Percentiles rank a stretch among this genome's conserved stretches.
These are phyloP conservation scores for Cardamine resedifolia DNA, from an alignment of 345 rosid genomes.

Conservation along the genomic window DNA sequence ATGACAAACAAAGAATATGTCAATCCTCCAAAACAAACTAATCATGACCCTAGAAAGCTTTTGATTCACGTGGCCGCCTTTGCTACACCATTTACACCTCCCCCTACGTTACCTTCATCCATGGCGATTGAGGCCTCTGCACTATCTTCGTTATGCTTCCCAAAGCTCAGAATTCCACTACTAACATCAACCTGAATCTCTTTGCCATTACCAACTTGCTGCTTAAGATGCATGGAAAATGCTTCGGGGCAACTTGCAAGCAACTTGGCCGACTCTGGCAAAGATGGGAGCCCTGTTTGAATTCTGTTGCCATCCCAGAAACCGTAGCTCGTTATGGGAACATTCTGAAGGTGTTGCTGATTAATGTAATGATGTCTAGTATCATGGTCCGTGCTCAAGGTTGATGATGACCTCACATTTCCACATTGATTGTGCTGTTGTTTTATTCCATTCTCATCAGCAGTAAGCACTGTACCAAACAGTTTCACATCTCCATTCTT, in stretches of 20 bases:
- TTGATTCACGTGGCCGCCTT: conserved; percentile 28
- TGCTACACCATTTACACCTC: conserved; percentile 39
- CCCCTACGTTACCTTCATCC: conserved; percentile 37
- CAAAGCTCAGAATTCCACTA: conserved; percentile 26
- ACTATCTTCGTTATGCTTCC: conserved; percentile 22
- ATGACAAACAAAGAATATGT: conserved; percentile 35
- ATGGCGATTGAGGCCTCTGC: conserved; percentile 17
- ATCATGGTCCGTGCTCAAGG: conserved; percentile 44
- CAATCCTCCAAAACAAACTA: conserved; percentile 36
- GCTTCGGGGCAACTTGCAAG: conserved; percentile 79
- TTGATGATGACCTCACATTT: conserved; percentile 42
- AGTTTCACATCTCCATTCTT: conserved; percentile 75
- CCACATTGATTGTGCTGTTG: conserved; percentile 38
- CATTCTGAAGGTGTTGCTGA: conserved; percentile 53
- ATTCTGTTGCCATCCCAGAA: conserved; percentile 88
- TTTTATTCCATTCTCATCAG: conserved; percentile 41
- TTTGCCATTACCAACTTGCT: conserved; percentile 30
- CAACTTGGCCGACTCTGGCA: conserved; percentile 71
- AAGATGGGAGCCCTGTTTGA: conserved; percentile 67
- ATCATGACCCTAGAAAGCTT: conserved; percentile 25
- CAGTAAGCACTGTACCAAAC: conserved; percentile 76
- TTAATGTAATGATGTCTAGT: conserved; percentile 51
- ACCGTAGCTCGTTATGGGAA: conserved; percentile 64
- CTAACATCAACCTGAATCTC: conserved; percentile 32
- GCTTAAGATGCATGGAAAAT: conserved; percentile 39